Evolutionary conservation across 208 protist species (phyloP).

Genomic region (Trypanosoma caninum): DNA sequence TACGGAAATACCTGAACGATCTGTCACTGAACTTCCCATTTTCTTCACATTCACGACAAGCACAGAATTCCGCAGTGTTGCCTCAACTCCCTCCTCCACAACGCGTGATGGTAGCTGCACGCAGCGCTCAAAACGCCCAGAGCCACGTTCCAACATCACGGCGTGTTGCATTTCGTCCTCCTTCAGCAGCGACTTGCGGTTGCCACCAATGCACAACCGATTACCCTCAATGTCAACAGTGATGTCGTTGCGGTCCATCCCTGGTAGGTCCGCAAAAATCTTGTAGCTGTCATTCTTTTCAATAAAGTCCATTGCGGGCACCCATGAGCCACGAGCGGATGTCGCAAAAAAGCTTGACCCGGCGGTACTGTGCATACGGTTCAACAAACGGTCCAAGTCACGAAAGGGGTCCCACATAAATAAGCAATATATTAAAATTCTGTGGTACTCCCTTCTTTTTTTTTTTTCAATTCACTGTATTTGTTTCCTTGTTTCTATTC

Average conservation of each 20-base stretch:
- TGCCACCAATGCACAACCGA: slow-evolving; percentile 67
- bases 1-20: slow-evolving; percentile 26
- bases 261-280: slow-evolving; percentile 65
- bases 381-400: slow-evolving; percentile 30
- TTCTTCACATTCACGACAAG: slow-evolving; percentile 63
- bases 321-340: slow-evolving; percentile 58
- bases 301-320: slow-evolving; percentile 65
- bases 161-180: slow-evolving; percentile 32
- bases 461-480: slow-evolving; percentile 1
- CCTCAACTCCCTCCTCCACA: slow-evolving; percentile 39
- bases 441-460: neutral
- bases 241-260: slow-evolving; percentile 65
- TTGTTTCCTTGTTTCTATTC: slow-evolving; percentile 5
- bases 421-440: no score
- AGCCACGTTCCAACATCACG: slow-evolving; percentile 51
- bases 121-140: slow-evolving; percentile 74
- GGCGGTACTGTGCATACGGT: neutral
- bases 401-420: slow-evolving; percentile 41
- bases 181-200: slow-evolving; percentile 27
- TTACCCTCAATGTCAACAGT: slow-evolving; percentile 60
- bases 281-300: slow-evolving; percentile 58
- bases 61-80: slow-evolving; percentile 43
- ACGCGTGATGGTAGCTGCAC: slow-evolving; percentile 47
- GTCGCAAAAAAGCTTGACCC: slow-evolving; percentile 36
- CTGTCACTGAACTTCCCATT: slow-evolving; percentile 3